phyloP scores from a whole-genome alignment of 805 yeast genomes.

The Priceomyces medius region DNA sequence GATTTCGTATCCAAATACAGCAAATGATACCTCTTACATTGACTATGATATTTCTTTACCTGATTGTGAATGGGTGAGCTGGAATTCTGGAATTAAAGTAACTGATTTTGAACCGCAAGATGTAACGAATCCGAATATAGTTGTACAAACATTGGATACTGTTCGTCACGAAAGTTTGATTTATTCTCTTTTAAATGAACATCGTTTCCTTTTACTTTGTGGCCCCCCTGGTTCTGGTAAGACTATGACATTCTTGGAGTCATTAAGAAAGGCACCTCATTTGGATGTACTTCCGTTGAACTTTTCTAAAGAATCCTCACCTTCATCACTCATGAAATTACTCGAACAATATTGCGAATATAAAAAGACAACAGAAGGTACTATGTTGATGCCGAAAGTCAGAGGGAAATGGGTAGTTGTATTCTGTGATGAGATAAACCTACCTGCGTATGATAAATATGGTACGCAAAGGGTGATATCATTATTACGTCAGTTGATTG shows the following conservation, averaged over 20 bases:
- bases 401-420: constrained; percentile 72
- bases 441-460: constrained; percentile 69
- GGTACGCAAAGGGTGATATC: constrained; percentile 74
- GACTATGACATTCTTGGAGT: constrained; percentile 81
- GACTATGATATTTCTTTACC: constrained; percentile 47
- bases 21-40: neutral
- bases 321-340: constrained; percentile 57
- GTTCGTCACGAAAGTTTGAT: constrained; percentile 62
- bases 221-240: constrained; percentile 99
- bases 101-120: constrained; percentile 56
- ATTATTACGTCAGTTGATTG: constrained; percentile 72
- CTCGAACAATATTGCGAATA: constrained; percentile 74
- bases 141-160: constrained; percentile 82
- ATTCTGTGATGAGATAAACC: constrained; percentile 89
- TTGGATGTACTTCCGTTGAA: constrained; percentile 68
- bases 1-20: constrained; percentile 12
- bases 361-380: constrained; percentile 50
- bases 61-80: constrained; percentile 46
- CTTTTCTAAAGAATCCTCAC: constrained; percentile 78
- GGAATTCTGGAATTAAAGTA: constrained; percentile 39
- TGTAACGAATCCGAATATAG: constrained; percentile 57
- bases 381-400: constrained; percentile 54
- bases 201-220: constrained; percentile 66
- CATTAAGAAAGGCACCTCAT: constrained; percentile 56
- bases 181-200: constrained; percentile 53